A percentile compares a stretch with the other conserved stretches of the same genome.
phyloP scores from a whole-genome alignment of 306 rosid genomes.

The Medicago arabica region DNA sequence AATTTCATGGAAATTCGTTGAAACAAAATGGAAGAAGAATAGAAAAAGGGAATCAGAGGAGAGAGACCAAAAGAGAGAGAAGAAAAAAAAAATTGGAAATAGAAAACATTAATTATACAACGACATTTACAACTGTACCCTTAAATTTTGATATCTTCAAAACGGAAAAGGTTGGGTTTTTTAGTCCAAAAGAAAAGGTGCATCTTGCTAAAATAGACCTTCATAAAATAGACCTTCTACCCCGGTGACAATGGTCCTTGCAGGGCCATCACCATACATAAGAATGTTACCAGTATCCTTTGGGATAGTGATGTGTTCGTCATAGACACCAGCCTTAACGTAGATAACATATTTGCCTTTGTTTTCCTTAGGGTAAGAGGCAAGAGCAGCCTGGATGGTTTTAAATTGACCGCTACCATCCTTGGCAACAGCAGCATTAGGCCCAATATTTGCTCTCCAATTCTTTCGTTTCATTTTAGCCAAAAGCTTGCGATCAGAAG shows the following conservation, averaged over 20 bases:
- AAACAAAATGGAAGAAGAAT: too few species aligned
- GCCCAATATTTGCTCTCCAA: background rate
- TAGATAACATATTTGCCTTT: slow-evolving; percentile 58
- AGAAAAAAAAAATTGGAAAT: too few species aligned
- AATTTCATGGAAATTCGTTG: too few species aligned
- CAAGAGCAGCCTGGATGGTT: slow-evolving; percentile 56
- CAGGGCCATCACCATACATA: slow-evolving; percentile 79
- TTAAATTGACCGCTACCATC: slow-evolving; percentile 69
- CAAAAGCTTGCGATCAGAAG: slow-evolving; percentile 62
- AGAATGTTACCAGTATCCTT: slow-evolving; percentile 37
- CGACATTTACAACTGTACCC: too few species aligned
- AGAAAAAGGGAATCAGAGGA: too few species aligned
- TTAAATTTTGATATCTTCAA: too few species aligned
- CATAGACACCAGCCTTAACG: slow-evolving; percentile 70
- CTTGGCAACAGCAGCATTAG: slow-evolving; percentile 71
- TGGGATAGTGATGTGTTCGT: slow-evolving; percentile 51
- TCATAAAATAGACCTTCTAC: too few species aligned
- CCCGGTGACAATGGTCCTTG: slow-evolving; percentile 68
- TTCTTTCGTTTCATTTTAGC: background rate
- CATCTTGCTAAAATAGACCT: too few species aligned
- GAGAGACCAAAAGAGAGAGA: too few species aligned
- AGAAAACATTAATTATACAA: too few species aligned
- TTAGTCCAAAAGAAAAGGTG: too few species aligned
- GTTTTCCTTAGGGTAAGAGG: slow-evolving; percentile 47
- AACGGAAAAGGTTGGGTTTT: too few species aligned